A percentile compares a stretch with the other conserved stretches of the same genome.
phyloP scores from a whole-genome alignment of 164 flowering plant species.

The Vitis amurensis region DNA sequence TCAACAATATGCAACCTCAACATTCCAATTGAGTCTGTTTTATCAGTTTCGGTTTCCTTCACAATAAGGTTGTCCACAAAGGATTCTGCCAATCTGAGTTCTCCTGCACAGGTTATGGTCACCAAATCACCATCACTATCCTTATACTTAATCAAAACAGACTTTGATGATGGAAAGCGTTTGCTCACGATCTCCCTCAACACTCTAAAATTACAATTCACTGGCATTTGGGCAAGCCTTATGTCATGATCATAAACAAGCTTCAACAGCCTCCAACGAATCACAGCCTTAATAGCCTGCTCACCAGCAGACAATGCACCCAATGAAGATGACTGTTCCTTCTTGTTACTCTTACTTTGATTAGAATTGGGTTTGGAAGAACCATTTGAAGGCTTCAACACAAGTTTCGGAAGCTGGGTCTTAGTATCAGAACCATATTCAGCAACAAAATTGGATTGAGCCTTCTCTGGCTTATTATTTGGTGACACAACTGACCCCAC shows the following conservation, averaged over 20 bases:
- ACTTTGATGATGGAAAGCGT: conserved; percentile 79
- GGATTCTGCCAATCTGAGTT: conserved; percentile 84
- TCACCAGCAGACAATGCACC: conserved; percentile 17
- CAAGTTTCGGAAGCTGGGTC: conserved; percentile 48
- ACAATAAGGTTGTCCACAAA: conserved; percentile 42
- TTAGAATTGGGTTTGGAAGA: conserved; percentile 34
- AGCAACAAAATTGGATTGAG: conserved; percentile 17
- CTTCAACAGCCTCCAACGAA: conserved; percentile 75
- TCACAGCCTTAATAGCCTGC: conserved; percentile 20
- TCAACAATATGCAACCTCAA: conserved; percentile 88
- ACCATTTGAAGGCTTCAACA: conserved; percentile 53
- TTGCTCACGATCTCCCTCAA: conserved; percentile 78
- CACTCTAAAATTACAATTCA: conserved; percentile 62
- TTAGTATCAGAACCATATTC: conserved; percentile 61
- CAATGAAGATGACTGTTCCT: conserved; percentile 27
- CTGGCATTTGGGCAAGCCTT: conserved; percentile 90
- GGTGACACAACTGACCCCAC: conserved; percentile 27
- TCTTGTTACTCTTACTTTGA: conserved; percentile 25
- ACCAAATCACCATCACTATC: conserved; percentile 94
- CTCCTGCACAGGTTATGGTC: conserved; percentile 77
- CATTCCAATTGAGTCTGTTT: conserved; percentile 47
- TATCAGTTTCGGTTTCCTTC: conserved; percentile 49
- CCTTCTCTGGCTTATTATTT: conserved; percentile 52
- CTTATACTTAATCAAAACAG: conserved; percentile 87
- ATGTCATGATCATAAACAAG: conserved; percentile 97